Conservation (phyloP, 139 green algal species). For the Axilococcus clingmanii region DNA sequence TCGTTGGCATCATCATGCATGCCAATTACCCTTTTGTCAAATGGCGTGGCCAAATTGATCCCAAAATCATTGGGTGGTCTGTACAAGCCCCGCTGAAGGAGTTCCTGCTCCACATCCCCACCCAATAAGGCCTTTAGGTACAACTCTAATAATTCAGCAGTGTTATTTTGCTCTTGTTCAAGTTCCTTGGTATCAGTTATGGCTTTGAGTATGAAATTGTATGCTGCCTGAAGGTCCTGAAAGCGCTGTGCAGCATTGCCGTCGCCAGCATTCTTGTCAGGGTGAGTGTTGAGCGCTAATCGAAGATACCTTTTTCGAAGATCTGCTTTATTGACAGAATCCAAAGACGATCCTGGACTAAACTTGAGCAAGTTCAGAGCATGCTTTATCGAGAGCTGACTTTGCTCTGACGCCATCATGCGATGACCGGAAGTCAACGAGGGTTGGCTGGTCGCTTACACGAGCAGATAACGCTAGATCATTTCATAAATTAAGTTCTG, state of each 20-base stretch:
- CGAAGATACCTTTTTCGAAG: conserved; percentile 27
- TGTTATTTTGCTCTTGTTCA: conserved; percentile 1
- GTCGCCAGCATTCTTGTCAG: conserved; percentile 38
- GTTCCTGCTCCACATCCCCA: conserved; percentile 7
- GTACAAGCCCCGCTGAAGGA: conserved; percentile 11
- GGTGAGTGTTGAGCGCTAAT: conserved; percentile 35
- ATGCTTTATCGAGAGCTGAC: too few relatives aligned
- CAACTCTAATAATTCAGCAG: conserved; percentile 1
- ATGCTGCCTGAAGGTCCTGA: conserved; percentile 26
- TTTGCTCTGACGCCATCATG: too few relatives aligned
- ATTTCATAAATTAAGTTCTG: too few relatives aligned
- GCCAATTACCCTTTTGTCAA: conserved; percentile 11
- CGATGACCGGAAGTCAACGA: too few relatives aligned
- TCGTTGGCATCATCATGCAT: not conserved
- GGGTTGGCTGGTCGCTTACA: too few relatives aligned
- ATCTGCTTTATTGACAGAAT: not conserved
- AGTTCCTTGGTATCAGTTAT: not conserved
- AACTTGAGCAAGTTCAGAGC: too few relatives aligned
- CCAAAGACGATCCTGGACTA: too few relatives aligned
- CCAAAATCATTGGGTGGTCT: conserved; percentile 16
- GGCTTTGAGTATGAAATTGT: conserved; percentile 15
- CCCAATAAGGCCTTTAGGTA: conserved; percentile 5
- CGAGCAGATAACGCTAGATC: too few relatives aligned
- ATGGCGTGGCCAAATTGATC: conserved; percentile 11
- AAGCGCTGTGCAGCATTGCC: conserved; percentile 26